Evolutionary conservation across 225 moss, liverwort and hornwort genomes (phyloP).

Genomic region (Pseudoscleropodium purum): DNA sequence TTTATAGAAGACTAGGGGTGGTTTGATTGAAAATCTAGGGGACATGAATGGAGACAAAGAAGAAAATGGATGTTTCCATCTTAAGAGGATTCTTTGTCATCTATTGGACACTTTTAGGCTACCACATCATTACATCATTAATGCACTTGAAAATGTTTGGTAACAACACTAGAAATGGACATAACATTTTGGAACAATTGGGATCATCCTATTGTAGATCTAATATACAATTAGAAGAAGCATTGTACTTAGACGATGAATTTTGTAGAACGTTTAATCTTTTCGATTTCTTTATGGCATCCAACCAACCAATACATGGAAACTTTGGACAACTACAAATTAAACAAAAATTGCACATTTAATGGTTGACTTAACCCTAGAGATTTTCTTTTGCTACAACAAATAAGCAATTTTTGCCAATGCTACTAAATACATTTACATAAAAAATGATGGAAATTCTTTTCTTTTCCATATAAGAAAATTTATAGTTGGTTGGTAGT

Average conservation of each 20-base stretch:
- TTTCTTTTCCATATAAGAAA: background rate
- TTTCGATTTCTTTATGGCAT: background rate
- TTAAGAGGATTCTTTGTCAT: background rate
- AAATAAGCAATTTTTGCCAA: background rate
- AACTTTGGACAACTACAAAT: background rate
- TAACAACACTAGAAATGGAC: background rate
- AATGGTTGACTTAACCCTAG: background rate
- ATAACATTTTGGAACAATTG: background rate
- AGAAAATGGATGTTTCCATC: too few relatives aligned
- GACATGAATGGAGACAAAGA: too few relatives aligned
- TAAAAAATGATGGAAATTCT: background rate
- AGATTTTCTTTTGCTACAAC: background rate
- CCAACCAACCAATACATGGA: rapidly evolving
- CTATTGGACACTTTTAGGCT: too few relatives aligned
- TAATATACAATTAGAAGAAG: background rate
- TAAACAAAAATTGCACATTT: background rate
- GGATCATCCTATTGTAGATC: background rate
- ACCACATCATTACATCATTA: rapidly evolving
- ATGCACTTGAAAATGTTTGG: background rate
- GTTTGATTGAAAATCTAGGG: too few relatives aligned
- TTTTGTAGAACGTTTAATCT: background rate
- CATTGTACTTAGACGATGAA: background rate
- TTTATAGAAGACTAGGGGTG: too few relatives aligned
- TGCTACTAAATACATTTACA: background rate
- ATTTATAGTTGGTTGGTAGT: background rate